Evolutionary conservation across 805 yeast species (phyloP).

Genomic region (Tetrapisispora namnaoensis): DNA sequence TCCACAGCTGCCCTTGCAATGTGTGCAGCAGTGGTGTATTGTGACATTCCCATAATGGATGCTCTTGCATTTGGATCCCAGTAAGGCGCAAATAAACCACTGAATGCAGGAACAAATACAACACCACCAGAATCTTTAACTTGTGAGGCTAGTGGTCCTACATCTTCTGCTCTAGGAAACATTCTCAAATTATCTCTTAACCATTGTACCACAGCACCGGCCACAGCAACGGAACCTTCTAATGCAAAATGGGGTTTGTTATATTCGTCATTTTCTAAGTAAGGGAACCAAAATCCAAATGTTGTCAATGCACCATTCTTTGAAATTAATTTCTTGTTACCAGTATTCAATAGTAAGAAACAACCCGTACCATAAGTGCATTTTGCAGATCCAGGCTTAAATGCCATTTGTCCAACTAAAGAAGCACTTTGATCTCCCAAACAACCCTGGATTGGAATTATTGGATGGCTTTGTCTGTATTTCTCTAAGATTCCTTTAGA

Average conservation of each 20-base stretch:
- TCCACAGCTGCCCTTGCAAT: conserved; percentile 91
- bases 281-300: conserved; percentile 82
- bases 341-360: conserved; percentile 82
- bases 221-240: conserved; percentile 94
- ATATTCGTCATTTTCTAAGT: conserved; percentile 31
- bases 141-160: conserved; percentile 81
- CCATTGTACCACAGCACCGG: conserved; percentile 93
- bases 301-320: conserved; percentile 82
- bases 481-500: conserved; percentile 40
- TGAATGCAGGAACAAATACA: conserved; percentile 88
- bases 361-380: conserved; percentile 97
- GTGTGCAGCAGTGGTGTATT: conserved; percentile 83
- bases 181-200: conserved; percentile 80
- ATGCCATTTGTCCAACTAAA: conserved; percentile 83
- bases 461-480: conserved; percentile 26
- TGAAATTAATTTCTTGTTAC: conserved; percentile 57
- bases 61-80: conserved; percentile 94
- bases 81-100: conserved; percentile 91
- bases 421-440: conserved; percentile 94
- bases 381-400: conserved; percentile 76
- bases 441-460: conserved; percentile 78
- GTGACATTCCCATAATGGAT: conserved; percentile 86
- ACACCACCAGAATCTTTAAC: conserved; percentile 83
- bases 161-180: conserved; percentile 72
- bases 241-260: conserved; percentile 70